A percentile compares a stretch with the other conserved stretches of the same genome.
phyloP scores from a whole-genome alignment of 2,329 filamentous ascomycete genomes.

The Chalara sp. region DNA sequence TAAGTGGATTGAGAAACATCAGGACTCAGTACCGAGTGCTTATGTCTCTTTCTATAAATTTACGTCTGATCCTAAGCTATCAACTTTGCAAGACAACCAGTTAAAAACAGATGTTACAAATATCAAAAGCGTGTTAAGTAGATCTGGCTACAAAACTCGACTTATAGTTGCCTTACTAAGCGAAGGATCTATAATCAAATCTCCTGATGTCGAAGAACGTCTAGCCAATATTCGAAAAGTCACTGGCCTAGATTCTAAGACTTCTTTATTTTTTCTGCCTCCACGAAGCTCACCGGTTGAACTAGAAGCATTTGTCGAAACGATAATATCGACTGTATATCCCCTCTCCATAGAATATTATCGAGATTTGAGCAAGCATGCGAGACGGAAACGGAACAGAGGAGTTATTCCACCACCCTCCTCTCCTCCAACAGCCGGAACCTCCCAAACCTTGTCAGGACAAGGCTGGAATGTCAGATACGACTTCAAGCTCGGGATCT shows the following conservation, averaged over 20 bases:
- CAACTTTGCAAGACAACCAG: slow-evolving; percentile 76
- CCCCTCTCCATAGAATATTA: slow-evolving; percentile 82
- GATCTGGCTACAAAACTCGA: slow-evolving; percentile 70
- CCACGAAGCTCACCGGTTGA: slow-evolving; percentile 66
- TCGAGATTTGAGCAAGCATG: slow-evolving; percentile 85
- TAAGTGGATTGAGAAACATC: slow-evolving; percentile 84
- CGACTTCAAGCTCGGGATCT: slow-evolving; percentile 85
- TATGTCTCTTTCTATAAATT: slow-evolving; percentile 78
- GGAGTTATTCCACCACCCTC: slow-evolving; percentile 74
- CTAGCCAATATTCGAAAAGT: slow-evolving; percentile 72
- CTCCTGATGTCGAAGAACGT: slow-evolving; percentile 63
- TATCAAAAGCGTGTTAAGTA: slow-evolving; percentile 59
- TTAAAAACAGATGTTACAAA: slow-evolving; percentile 81
- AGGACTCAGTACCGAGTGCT: slow-evolving; percentile 72
- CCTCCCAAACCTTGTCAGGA: slow-evolving; percentile 72
- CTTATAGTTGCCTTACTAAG: slow-evolving; percentile 73
- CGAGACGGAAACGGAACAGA: slow-evolving; percentile 78
- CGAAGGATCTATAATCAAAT: slow-evolving; percentile 53
- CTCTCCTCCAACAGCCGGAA: slow-evolving; percentile 68
- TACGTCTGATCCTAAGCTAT: slow-evolving; percentile 63
- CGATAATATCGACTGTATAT: slow-evolving; percentile 66
- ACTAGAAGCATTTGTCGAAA: slow-evolving; percentile 65
- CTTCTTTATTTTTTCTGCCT: slow-evolving; percentile 73
- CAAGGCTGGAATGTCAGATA: slow-evolving; percentile 92
- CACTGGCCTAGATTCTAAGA: slow-evolving; percentile 75